A percentile compares a stretch with the other conserved stretches of the same genome.
phyloP scores from a whole-genome alignment of 441 rosid species.

The Populus trichocarpa region DNA sequence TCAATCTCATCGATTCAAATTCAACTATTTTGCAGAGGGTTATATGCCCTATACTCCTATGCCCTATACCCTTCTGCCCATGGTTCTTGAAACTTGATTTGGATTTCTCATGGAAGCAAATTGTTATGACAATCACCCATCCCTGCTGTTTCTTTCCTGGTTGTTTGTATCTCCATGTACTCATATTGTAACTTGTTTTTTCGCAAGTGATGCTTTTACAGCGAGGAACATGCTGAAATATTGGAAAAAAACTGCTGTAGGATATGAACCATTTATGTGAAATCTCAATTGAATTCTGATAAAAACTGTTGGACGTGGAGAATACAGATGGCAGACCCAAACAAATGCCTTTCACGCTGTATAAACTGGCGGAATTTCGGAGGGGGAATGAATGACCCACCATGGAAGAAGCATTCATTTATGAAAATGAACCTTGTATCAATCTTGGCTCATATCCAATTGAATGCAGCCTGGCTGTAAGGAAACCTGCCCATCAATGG shows the following conservation, averaged over 20 bases:
- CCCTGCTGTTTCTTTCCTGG: background rate
- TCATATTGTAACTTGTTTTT: background rate
- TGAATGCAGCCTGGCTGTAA: background rate
- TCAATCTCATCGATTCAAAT: too few relatives aligned
- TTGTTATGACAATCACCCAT: background rate
- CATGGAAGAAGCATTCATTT: background rate
- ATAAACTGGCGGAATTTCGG: background rate
- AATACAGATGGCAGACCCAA: background rate
- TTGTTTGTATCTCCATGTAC: background rate
- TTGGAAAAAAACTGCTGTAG: background rate
- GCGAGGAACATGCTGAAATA: background rate
- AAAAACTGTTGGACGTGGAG: background rate
- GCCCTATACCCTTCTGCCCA: background rate
- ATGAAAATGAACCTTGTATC: background rate
- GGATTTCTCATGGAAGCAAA: conserved; percentile 5
- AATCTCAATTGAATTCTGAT: background rate
- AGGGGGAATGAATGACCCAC: background rate
- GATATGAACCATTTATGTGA: background rate
- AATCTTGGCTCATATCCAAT: background rate
- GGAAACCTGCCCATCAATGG: background rate
- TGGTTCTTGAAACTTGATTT: background rate
- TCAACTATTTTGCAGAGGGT: too few relatives aligned
- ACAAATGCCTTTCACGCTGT: background rate
- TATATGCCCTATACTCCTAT: too few relatives aligned
- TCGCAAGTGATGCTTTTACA: background rate